phyloP scores from a whole-genome alignment of 2,329 filamentous ascomycete species.

The Trichoderma atrobrunneum region DNA sequence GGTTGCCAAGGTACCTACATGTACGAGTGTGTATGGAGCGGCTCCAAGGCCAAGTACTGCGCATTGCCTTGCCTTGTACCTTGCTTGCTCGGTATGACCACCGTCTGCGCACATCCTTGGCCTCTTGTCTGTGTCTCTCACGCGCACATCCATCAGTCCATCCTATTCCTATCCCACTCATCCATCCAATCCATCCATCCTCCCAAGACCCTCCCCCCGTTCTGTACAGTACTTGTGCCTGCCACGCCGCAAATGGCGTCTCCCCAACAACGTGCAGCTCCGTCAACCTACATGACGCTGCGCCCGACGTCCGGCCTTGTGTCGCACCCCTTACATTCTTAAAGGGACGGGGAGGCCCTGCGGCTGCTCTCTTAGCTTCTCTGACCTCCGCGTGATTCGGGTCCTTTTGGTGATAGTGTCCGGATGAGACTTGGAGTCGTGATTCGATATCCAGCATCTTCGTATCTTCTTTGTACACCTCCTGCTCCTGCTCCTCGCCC shows the following conservation, averaged over 20 bases:
- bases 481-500: not conserved
- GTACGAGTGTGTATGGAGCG: not conserved
- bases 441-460: constrained; percentile 13
- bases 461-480: not conserved
- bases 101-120: constrained; percentile 12
- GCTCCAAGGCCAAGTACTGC: not conserved
- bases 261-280: constrained; percentile 22
- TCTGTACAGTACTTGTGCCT: not conserved
- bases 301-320: constrained; percentile 20
- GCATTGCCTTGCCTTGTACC: constrained; percentile 10
- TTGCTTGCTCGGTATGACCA: constrained; percentile 14
- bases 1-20: not conserved
- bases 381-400: constrained; percentile 17
- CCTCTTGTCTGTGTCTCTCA: constrained; percentile 9
- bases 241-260: constrained; percentile 20
- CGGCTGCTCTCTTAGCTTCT: constrained; percentile 9
- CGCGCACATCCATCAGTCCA: constrained; percentile 11
- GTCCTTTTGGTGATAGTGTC: constrained; percentile 14
- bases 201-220: constrained; percentile 7
- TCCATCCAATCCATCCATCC: constrained; percentile 6
- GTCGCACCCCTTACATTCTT: constrained; percentile 19
- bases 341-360: constrained; percentile 20
- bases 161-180: constrained; percentile 8
- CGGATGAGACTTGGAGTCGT: constrained; percentile 11
- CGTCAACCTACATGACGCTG: constrained; percentile 19